Evolutionary conservation across 225 moss, liverwort and hornwort genomes (phyloP), one percentile per base, ranked within the genome.

Genomic region (Rhytidiadelphus loreus): DNA sequence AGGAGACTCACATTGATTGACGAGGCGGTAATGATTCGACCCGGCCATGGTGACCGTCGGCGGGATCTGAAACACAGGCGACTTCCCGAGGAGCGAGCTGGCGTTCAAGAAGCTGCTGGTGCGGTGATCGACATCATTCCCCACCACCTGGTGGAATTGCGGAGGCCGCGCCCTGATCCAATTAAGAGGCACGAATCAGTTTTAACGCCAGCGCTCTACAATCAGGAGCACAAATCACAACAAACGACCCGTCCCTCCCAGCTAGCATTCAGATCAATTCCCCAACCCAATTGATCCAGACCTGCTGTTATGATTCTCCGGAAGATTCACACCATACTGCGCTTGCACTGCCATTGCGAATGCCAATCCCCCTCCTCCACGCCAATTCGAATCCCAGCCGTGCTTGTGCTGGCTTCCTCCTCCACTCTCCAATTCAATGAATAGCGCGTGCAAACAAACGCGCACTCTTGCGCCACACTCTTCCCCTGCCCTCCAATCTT

Each of bases 341-440:
- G 95, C 93, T 93, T 96, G 96, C 73, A 96, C 96, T 76, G 96
- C 96, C 96, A 96, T 96, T 73, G 82, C 55, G 77, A 85, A 81
- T 69, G 73, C 70, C 68, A 82, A 72, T 82, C 60, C 50, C 72
- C 81, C 60, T 16, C 20, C 61, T 72, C 81, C 71, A 78, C 76
- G 52, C 79, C 79, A 79, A 79, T 79, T 84, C 55, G 37, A 84
- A 84, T 70, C 56, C 78, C 62, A 71, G 28, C 29, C 61, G 60
- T 15, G 64, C 32, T 29, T 48, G n/a, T 58, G 61, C 60, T 63
- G 23, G 52, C 35, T 72, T 82, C 53, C 83, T 76, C 75, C 60
- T 79, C 58, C 58, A 16, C 69, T 52, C 41, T 17, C 39, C 39
- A 32, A 82, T 87, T 87, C 87, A 82, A 82, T 61, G 72, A 87